Percentiles rank a stretch among this genome's conserved stretches.
phyloP scores from a whole-genome alignment of 139 green algal species.

The Auxenochlorella pyrenoidosa region DNA sequence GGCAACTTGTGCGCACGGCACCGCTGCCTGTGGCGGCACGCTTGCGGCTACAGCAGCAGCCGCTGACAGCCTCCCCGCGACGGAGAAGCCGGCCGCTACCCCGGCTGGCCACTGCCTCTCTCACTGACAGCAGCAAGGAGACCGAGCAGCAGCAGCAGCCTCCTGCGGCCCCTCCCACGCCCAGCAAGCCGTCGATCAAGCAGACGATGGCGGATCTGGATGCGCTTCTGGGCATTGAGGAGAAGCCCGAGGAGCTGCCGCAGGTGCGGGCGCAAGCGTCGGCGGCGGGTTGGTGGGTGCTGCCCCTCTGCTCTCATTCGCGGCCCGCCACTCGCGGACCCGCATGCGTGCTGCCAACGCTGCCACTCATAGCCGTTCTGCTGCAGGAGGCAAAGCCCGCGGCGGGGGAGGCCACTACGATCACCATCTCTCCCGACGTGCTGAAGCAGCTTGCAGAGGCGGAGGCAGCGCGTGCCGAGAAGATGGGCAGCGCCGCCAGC shows the following conservation, averaged over 20 bases:
- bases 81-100: not conserved
- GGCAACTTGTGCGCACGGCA: no score
- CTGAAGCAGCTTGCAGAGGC: slow-evolving; percentile 52
- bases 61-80: not conserved
- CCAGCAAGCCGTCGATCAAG: slow-evolving; percentile 42
- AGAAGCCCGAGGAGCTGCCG: slow-evolving; percentile 51
- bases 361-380: not conserved
- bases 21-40: not conserved
- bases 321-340: no score
- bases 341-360: no score
- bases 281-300: not conserved
- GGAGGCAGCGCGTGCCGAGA: slow-evolving; percentile 43
- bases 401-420: not conserved
- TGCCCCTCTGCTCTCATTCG: not conserved
- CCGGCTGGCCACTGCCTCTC: not conserved
- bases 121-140: slow-evolving; percentile 18
- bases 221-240: slow-evolving; percentile 82
- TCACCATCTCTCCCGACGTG: slow-evolving; percentile 50
- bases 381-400: not conserved
- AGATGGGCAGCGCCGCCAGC: not conserved
- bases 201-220: slow-evolving; percentile 78
- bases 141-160: slow-evolving; percentile 7
- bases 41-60: not conserved
- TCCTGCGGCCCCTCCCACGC: not conserved
- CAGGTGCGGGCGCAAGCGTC: slow-evolving; percentile 2